Percentiles rank a stretch among this genome's conserved stretches.
phyloP scores from a whole-genome alignment of 192 early-diverging fungal genomes.

The Coemansia sp. region DNA sequence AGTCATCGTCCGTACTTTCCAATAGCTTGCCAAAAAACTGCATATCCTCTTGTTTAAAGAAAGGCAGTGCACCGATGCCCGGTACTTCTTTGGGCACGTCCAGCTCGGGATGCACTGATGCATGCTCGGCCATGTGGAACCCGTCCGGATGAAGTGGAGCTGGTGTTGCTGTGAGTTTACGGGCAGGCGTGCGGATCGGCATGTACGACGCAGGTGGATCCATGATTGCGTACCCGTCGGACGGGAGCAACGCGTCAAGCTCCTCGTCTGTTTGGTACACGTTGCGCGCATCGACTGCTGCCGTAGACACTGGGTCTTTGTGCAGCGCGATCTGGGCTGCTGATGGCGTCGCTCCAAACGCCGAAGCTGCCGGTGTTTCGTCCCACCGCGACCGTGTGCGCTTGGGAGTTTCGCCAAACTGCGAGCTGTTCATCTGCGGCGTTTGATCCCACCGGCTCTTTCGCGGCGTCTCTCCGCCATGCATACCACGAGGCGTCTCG shows the following conservation, averaged over 20 bases:
- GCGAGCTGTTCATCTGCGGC: slow-evolving; percentile 28
- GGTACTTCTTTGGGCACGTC: slow-evolving; percentile 86
- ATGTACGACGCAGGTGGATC: slow-evolving; percentile 85
- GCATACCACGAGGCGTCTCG: slow-evolving; percentile 19
- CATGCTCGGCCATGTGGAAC: slow-evolving; percentile 87
- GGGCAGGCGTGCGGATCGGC: slow-evolving; percentile 94
- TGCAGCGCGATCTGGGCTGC: not conserved
- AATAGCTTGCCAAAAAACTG: slow-evolving; percentile 94
- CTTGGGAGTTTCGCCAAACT: slow-evolving; percentile 55
- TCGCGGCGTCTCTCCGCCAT: slow-evolving; percentile 21
- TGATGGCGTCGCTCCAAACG: slow-evolving; percentile 10
- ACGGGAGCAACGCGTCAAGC: slow-evolving; percentile 91
- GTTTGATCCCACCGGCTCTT: slow-evolving; percentile 70
- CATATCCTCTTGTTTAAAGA: slow-evolving; percentile 97
- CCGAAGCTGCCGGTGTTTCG: slow-evolving; percentile 76
- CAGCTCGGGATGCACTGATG: slow-evolving; percentile 50
- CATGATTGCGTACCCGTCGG: slow-evolving; percentile 86
- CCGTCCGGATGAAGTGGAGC: slow-evolving; percentile 71
- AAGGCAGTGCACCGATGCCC: slow-evolving; percentile 82
- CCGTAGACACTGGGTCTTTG: slow-evolving; percentile 31
- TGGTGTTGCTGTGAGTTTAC: slow-evolving; percentile 93
- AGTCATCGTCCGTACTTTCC: slow-evolving; percentile 79
- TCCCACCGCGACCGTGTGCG: slow-evolving; percentile 93
- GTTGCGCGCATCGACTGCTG: slow-evolving; percentile 84
- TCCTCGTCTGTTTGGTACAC: slow-evolving; percentile 87